A percentile compares a stretch with the other conserved stretches of the same genome.
Evolutionary conservation across 1,284 basidiomycete genomes (phyloP).

Genomic region (Stereum hirsutum): DNA sequence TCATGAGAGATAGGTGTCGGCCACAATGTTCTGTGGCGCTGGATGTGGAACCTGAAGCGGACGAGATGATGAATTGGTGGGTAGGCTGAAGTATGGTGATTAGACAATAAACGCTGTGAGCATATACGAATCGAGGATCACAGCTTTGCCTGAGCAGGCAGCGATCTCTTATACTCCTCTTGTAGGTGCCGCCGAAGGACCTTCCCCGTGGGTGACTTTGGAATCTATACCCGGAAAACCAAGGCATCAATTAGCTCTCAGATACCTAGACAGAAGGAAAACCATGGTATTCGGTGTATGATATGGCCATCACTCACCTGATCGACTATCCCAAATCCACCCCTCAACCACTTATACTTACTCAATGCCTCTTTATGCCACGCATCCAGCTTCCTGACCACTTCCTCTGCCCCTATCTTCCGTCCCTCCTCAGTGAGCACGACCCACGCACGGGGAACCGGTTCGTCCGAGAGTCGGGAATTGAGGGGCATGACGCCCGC

Average conservation of each 20-base stretch:
- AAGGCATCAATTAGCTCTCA: neutral
- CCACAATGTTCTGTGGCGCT: too few species aligned
- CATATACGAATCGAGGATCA: too few species aligned
- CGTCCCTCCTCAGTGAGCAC: conserved; percentile 48
- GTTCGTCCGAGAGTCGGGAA: conserved; percentile 57
- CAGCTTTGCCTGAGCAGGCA: neutral
- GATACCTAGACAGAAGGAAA: too few species aligned
- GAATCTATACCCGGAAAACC: conserved; percentile 13
- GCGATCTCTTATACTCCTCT: conserved; percentile 13
- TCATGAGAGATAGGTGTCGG: too few species aligned
- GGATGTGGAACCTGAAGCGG: too few species aligned
- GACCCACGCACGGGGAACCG: conserved; percentile 65
- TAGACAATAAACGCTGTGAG: too few species aligned
- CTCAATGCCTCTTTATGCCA: conserved; percentile 53
- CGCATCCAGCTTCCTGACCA: conserved; percentile 36
- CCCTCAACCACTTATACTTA: conserved; percentile 58
- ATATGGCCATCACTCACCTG: conserved; percentile 25
- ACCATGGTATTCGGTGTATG: neutral
- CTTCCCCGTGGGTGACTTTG: conserved; percentile 19
- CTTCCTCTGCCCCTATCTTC: conserved; percentile 31
- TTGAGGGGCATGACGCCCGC: conserved; percentile 67
- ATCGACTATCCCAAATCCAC: conserved; percentile 48
- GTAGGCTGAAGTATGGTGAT: too few species aligned
- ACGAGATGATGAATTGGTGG: too few species aligned
- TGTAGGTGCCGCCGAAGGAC: conserved; percentile 16